These are phyloP conservation scores for Hemileccinum rubropunctum DNA, from an alignment of 768 basidiomycete species.

Conservation along the genomic window DNA sequence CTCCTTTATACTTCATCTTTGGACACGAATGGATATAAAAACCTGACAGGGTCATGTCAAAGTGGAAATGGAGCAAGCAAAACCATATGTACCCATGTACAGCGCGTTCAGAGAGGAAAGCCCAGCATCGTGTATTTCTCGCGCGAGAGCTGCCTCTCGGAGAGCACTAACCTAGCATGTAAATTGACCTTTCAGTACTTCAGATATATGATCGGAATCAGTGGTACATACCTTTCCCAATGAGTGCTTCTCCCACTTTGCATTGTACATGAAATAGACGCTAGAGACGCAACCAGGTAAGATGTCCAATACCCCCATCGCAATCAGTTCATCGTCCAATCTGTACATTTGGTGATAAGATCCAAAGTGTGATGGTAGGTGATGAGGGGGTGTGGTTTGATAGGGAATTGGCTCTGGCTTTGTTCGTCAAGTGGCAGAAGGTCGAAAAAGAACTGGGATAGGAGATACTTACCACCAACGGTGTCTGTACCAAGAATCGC, in stretches of 20 bases:
- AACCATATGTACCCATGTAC: conserved; percentile 73
- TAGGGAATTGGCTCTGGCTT: conserved; percentile 67
- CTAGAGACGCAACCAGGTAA: conserved; percentile 80
- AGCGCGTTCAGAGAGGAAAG: conserved; percentile 58
- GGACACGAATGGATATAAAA: conserved; percentile 90
- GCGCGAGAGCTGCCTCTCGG: conserved; percentile 71
- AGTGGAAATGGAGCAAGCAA: background rate
- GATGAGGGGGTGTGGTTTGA: conserved; percentile 39
- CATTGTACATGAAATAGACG: conserved; percentile 90
- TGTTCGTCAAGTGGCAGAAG: conserved; percentile 1
- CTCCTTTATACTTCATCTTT: conserved; percentile 97
- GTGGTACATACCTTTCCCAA: conserved; percentile 64
- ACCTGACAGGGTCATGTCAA: conserved; percentile 43
- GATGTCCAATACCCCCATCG: conserved; percentile 87
- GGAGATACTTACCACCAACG: conserved; percentile 55
- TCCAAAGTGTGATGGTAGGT: conserved; percentile 81
- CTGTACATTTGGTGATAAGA: conserved; percentile 89
- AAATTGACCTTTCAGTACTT: conserved; percentile 1
- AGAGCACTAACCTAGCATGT: conserved; percentile 71
- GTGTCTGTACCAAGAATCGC: conserved; percentile 77
- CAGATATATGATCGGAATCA: background rate
- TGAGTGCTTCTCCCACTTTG: conserved; percentile 63
- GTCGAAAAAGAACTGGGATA: background rate
- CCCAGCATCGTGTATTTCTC: conserved; percentile 74
- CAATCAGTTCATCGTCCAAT: conserved; percentile 78